Conservation (phyloP, 169 alveolate species). For the Condylostoma magnum region DNA sequence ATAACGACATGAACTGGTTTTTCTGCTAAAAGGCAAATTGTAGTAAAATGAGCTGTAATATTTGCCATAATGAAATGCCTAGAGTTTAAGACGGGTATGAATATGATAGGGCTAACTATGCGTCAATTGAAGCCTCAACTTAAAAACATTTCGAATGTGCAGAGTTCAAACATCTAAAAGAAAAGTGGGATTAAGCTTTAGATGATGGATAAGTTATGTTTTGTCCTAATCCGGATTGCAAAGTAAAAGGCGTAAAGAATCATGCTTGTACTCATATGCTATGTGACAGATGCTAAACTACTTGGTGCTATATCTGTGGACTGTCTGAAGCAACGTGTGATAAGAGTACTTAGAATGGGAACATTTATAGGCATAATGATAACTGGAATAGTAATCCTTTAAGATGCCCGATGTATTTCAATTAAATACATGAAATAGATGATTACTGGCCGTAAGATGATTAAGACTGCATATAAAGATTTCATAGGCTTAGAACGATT, state of each 20-base stretch:
- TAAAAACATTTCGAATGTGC: background rate
- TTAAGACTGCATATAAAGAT: background rate
- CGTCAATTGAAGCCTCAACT: background rate
- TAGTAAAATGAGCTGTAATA: background rate
- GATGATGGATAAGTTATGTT: constrained; percentile 1
- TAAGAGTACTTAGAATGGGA: background rate
- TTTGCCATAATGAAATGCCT: constrained; percentile 5
- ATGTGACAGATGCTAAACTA: constrained; percentile 26
- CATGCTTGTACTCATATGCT: constrained; percentile 33
- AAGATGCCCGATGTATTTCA: constrained; percentile 39
- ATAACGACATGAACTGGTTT: background rate
- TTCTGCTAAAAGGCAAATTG: constrained; percentile 21
- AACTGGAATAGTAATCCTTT: background rate
- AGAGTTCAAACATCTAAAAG: background rate
- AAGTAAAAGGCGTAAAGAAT: constrained; percentile 23
- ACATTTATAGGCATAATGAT: constrained; percentile 14
- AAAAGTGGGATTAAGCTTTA: background rate
- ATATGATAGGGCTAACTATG: background rate
- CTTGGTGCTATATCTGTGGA: constrained; percentile 39
- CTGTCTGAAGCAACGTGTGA: background rate
- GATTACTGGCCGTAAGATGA: constrained; percentile 35
- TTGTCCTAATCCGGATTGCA: constrained; percentile 34
- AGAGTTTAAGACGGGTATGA: constrained; percentile 8
- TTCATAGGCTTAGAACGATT: constrained; percentile 4
- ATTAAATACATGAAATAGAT: constrained; percentile 27